These are phyloP conservation scores for Pythium pectinolyticum DNA, from an alignment of 352 stramenopile species.

Conservation along the genomic window DNA sequence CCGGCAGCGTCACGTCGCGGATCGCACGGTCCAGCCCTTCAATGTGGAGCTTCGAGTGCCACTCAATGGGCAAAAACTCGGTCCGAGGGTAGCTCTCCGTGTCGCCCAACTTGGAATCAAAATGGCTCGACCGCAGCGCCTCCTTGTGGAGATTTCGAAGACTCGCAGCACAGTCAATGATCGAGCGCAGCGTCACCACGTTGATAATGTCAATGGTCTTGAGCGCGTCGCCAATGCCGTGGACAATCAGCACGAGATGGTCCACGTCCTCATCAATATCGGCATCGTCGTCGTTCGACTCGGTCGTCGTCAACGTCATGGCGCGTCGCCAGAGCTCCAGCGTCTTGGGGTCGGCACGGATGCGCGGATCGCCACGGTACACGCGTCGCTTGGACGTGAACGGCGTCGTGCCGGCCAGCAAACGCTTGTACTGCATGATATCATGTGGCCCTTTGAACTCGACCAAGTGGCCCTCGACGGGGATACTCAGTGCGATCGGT, in stretches of 20 bases:
- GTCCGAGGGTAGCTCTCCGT: constrained; percentile 40
- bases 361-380: constrained; percentile 74
- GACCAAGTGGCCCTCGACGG: constrained; percentile 77
- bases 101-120: constrained; percentile 49
- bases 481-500: constrained; percentile 49
- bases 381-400: constrained; percentile 82
- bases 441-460: constrained; percentile 78
- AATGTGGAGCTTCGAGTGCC: constrained; percentile 86
- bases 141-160: constrained; percentile 68
- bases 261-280: constrained; percentile 82
- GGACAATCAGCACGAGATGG: constrained; percentile 87
- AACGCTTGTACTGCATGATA: constrained; percentile 81
- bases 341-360: constrained; percentile 50
- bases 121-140: constrained; percentile 64
- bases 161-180: constrained; percentile 79
- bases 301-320: constrained; percentile 30
- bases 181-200: constrained; percentile 76
- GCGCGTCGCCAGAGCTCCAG: constrained; percentile 63
- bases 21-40: constrained; percentile 70
- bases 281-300: constrained; percentile 48
- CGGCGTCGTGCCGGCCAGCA: constrained; percentile 71
- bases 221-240: constrained; percentile 88
- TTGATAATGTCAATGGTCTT: constrained; percentile 88
- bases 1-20: constrained; percentile 70
- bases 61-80: constrained; percentile 86